Evolutionary conservation across 352 stramenopile genomes (phyloP), one percentile per base, ranked within the genome.

Genomic region (Phytopythium aichiense): DNA sequence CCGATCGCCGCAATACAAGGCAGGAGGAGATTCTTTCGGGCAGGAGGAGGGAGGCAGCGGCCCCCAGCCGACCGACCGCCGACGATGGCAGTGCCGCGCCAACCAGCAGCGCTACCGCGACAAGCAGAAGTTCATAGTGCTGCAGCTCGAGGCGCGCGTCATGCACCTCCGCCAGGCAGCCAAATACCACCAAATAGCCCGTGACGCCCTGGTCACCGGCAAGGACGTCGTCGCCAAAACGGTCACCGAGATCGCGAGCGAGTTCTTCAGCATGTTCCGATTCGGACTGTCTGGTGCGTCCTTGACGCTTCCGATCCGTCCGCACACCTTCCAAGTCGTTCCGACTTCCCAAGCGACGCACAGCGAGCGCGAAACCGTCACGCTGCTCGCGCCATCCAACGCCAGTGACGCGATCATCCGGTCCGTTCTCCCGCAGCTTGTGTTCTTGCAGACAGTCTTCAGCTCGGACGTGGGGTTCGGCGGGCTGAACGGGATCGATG

Each of bases 61-160:
- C n/a, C 20, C 4, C 8, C 46, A 31, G 46, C n/a, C 8, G 23
- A 12, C 4, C 22, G 20, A 2, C n/a, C 22, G 22, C 6, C 46
- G 46, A 33, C 46, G 72, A 9, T 63, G 81, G 22, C 72, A 81
- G 30, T 84, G 72, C 56, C 72, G 75, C 30, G 58, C 38, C 1
- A 84, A 84, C 62, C 72, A 81, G 53, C 70, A 71, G 54, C 67
- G 72, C 5, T 84, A 84, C 53, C 67, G 72, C 43, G 68, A 69
- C 57, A 82, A 79, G 33, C 71, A 79, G 30, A 58, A 53, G 0
- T 50, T 67, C 9, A 43, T 58, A 18, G 37, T 35, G 13, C 61
- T 70, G 15, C 52, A 60, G 0, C 56, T 79, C 4, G 71, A 77
- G 42, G 28, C 58, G 7, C 51, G 30, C 15, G 73, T 77, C 4